phyloP scores from a whole-genome alignment of 768 basidiomycete species.

The Floccularia luteovirens region DNA sequence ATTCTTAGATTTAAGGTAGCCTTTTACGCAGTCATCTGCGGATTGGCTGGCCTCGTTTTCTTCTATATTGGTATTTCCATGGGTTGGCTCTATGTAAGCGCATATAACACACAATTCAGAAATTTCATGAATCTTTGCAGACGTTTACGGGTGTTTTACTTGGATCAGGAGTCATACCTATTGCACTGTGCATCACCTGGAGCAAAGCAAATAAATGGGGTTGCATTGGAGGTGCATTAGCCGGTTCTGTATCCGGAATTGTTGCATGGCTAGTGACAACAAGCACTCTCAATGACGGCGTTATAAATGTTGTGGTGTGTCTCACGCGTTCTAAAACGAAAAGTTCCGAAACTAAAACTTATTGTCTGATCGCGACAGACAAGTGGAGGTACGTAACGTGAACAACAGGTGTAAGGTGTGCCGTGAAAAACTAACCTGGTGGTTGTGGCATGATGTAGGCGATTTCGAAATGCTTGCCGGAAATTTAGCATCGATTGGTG shows the following conservation, averaged over 20 bases:
- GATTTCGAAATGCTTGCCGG: slow-evolving; percentile 75
- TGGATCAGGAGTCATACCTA: slow-evolving; percentile 80
- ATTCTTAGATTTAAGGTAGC: too few relatives aligned
- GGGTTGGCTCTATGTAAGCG: slow-evolving; percentile 86
- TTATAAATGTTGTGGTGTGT: slow-evolving; percentile 65
- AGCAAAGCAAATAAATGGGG: slow-evolving; percentile 80
- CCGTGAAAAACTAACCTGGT: too few relatives aligned
- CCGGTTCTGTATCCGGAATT: slow-evolving; percentile 64
- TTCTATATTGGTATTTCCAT: slow-evolving; percentile 87
- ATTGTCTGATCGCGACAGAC: slow-evolving; percentile 19
- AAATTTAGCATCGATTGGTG: slow-evolving; percentile 78
- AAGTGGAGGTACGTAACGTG: slow-evolving; percentile 40
- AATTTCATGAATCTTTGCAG: slow-evolving; percentile 23
- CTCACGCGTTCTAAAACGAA: background rate
- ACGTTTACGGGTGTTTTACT: slow-evolving; percentile 86
- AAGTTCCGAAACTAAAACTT: background rate
- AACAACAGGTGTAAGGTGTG: too few relatives aligned
- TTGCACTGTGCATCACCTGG: slow-evolving; percentile 84
- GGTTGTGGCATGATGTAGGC: too few relatives aligned
- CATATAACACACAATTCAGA: background rate
- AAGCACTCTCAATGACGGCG: slow-evolving; percentile 55
- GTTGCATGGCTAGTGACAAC: slow-evolving; percentile 86
- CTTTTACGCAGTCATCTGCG: slow-evolving; percentile 71
- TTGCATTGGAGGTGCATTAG: slow-evolving; percentile 63
- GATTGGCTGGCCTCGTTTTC: slow-evolving; percentile 78